Evolutionary conservation across 306 rosid species (phyloP), one percentile per base, ranked within the genome.

Genomic region (Casuarina cunninghamiana): DNA sequence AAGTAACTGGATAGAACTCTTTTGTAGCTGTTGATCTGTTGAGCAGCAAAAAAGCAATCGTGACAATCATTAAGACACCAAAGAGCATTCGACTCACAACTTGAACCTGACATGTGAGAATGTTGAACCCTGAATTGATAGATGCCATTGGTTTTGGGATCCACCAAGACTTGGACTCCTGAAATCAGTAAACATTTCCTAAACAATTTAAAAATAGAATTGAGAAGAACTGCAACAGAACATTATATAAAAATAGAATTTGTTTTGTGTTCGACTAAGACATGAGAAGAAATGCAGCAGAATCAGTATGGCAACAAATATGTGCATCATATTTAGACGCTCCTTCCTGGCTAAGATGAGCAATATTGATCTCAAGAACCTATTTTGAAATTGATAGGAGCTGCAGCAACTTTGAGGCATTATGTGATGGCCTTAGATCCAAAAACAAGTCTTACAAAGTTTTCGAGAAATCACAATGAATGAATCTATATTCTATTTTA

Each of bases 121-220:
- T 45, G 8, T 84, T 74, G 58, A 85, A 5, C 67, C 81, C 80
- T 0, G 90, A 88, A 86, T 74, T 87, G 75, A 93, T 41, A 58
- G 84, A 77, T 72, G 83, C 6, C 85, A 86, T 77, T 19, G 88
- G 84, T 72, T 83, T 93, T 5, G 88, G 89, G 44, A 89, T 83
- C 91, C 92, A 86, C 99, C 99, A 93, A 44, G 91, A 88, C 21
- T 66, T 79, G 10, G 84, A 78, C 44, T 80, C 94, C 99, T 95
- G 81, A 76, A 67, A 79, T 11, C 74, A 70, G 38, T 53, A 76
- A 41, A 50, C 46, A 39, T 54, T 49, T 21, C 50, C 72, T 43
- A 77, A 70, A 16, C 55, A 53, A 57, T 74, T 48, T 10, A 10
- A 62, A 80, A 61, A 54, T 44, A 51, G 42, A 42, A 46, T 62